Percentiles rank a stretch among this genome's conserved stretches.
phyloP scores from a whole-genome alignment of 306 rosid species.

The Psophocarpus tetragonolobus region DNA sequence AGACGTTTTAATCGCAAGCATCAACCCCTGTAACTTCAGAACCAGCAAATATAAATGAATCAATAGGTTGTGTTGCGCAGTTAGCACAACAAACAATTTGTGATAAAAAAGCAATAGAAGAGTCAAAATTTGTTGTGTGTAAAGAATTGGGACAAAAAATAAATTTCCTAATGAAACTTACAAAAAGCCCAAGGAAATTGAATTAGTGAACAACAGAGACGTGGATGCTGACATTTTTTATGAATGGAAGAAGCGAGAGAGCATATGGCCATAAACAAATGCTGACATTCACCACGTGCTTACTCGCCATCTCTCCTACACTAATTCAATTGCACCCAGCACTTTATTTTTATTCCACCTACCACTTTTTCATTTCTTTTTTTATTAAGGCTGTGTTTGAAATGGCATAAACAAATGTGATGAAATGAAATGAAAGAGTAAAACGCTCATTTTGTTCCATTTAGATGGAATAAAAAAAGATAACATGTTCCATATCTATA shows the following conservation, averaged over 20 bases:
- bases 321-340: too few relatives aligned
- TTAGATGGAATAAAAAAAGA: too few relatives aligned
- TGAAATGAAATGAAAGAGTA: too few relatives aligned
- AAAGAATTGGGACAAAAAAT: neutral
- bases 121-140: neutral
- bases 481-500: too few relatives aligned
- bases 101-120: neutral
- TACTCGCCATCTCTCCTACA: too few relatives aligned
- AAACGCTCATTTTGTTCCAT: too few relatives aligned
- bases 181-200: neutral
- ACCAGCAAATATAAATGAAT: neutral
- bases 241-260: slow-evolving; percentile 41
- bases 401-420: too few relatives aligned
- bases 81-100: neutral
- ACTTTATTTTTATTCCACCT: too few relatives aligned
- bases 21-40: neutral
- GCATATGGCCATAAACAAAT: slow-evolving; percentile 37
- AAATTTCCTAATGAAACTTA: neutral
- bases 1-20: neutral
- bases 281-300: too few relatives aligned
- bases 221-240: slow-evolving; percentile 41
- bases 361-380: too few relatives aligned
- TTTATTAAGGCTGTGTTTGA: too few relatives aligned
- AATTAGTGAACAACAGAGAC: slow-evolving; percentile 27
- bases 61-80: neutral